Evolutionary conservation across 129 eudicot species (phyloP).

Genomic region (Pittosporum tobira): DNA sequence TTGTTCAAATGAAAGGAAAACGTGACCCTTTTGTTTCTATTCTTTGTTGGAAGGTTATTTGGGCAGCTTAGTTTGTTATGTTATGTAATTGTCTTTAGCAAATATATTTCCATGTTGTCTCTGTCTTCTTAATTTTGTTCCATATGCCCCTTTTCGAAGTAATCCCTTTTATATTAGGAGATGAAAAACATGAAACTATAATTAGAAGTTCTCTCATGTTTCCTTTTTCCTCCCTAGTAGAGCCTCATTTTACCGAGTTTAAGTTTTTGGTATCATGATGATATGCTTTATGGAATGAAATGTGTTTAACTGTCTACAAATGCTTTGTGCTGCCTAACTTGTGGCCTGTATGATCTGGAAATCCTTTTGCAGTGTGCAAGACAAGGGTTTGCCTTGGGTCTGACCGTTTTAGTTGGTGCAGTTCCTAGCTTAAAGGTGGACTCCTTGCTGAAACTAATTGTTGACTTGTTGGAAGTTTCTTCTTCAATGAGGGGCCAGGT

Average conservation of each 20-base stretch:
- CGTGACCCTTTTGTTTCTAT: too few species aligned
- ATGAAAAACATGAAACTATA: not conserved
- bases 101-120: too few species aligned
- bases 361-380: constrained; percentile 78
- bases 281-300: not conserved
- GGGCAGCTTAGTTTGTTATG: too few species aligned
- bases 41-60: too few species aligned
- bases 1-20: too few species aligned
- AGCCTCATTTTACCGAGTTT: too few species aligned
- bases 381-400: constrained; percentile 93
- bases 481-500: constrained; percentile 99
- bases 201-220: too few species aligned
- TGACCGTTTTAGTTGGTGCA: constrained; percentile 57
- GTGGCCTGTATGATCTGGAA: constrained; percentile 12
- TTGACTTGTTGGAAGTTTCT: constrained; percentile 63
- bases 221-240: too few species aligned
- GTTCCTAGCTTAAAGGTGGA: constrained; percentile 51
- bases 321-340: constrained; percentile 2
- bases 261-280: too few species aligned
- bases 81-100: too few species aligned
- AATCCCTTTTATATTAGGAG: not conserved
- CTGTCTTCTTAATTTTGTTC: not conserved
- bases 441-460: constrained; percentile 65
- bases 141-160: not conserved
- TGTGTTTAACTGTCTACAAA: not conserved